Evolutionary conservation across 2,329 filamentous ascomycete species (phyloP), one percentile per base, ranked within the genome.

Genomic region (Ploettnerulaceae sp.): DNA sequence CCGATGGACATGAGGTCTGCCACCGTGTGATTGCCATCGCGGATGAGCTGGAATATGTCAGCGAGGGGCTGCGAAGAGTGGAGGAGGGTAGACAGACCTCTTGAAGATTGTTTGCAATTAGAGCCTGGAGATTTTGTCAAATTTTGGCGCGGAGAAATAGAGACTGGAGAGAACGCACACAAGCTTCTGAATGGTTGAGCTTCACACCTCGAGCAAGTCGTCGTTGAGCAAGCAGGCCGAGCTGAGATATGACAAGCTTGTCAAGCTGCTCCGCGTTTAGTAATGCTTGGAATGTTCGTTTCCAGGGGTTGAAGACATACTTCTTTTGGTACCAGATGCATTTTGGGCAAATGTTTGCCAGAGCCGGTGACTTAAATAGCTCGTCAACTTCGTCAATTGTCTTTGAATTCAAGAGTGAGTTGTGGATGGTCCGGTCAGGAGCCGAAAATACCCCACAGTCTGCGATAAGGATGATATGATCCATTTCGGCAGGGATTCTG

Each of bases 1-100:
- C 91, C 91, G 54, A 95, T 79, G 51, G 81, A 73, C 90, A 97
- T 97, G 64, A 97, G 86, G 66, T 95, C 89, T 29, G 90, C 84
- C 44, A 97, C 91, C 11, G 79, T 86, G 70, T 96, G 88, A 57
- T 85, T 82, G 64, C 91, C 91, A 91, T 97, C 91, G 66, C 91
- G 90, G 66, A 97, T 94, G 60, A 96, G 83, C 77, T 84, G 48
- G 9, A 4, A 11, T 7, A 31, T 22, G 49, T 61, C 20, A 57
- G 52, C 47, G 12, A 20, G 24, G 35, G 31, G 15, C 5, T 4
- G 24, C n/a, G 15, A 33, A 20, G 32, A 17, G 22, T 20, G 14
- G 35, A 11, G 29, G 11, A 42, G 24, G 18, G 37, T 17, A 31
- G 31, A 59, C 57, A 47, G 68, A 83, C 81, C 67, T 97, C 91